Evolutionary conservation across 1,284 basidiomycete genomes (phyloP).

Genomic region (Ustilago trichophora): DNA sequence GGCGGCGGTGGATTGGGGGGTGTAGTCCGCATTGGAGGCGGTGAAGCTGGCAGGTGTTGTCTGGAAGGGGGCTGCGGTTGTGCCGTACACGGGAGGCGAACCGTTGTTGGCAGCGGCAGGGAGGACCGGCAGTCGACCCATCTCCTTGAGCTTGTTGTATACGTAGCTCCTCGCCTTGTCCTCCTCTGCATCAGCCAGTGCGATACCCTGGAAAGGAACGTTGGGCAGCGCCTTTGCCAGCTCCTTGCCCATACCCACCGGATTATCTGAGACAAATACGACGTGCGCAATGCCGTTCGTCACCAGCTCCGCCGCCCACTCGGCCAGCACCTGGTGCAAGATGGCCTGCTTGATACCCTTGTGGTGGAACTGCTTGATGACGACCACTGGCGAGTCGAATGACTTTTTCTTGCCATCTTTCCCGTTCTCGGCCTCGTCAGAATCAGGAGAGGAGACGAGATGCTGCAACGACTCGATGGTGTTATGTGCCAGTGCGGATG

Average conservation of each 20-base stretch:
- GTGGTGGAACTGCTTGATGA: slow-evolving; percentile 61
- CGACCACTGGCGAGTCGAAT: slow-evolving; percentile 49
- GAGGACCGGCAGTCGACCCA: slow-evolving; percentile 65
- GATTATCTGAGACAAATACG: slow-evolving; percentile 87
- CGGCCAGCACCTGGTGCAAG: slow-evolving; percentile 78
- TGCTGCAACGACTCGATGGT: slow-evolving; percentile 21
- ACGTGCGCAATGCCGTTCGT: slow-evolving; percentile 81
- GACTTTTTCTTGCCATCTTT: slow-evolving; percentile 24
- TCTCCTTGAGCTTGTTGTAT: slow-evolving; percentile 78
- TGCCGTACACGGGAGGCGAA: slow-evolving; percentile 6
- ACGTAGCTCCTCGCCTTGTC: slow-evolving; percentile 82
- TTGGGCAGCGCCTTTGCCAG: slow-evolving; percentile 86
- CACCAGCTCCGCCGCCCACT: slow-evolving; percentile 79
- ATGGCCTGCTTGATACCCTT: slow-evolving; percentile 73
- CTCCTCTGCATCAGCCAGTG: slow-evolving; percentile 78
- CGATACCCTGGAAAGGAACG: slow-evolving; percentile 76
- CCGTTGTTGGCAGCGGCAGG: background rate
- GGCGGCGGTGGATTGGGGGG: background rate
- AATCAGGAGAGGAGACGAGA: too few species aligned
- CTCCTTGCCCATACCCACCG: slow-evolving; percentile 80
- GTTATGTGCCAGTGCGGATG: slow-evolving; percentile 21
- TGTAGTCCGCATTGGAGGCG: slow-evolving; percentile 1
- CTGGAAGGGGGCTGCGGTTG: background rate
- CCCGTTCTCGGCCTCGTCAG: background rate
- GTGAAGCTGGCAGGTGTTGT: slow-evolving; percentile 2